Evolutionary conservation across 352 stramenopile genomes (phyloP).

Genomic region (Thalassiosira exigua): DNA sequence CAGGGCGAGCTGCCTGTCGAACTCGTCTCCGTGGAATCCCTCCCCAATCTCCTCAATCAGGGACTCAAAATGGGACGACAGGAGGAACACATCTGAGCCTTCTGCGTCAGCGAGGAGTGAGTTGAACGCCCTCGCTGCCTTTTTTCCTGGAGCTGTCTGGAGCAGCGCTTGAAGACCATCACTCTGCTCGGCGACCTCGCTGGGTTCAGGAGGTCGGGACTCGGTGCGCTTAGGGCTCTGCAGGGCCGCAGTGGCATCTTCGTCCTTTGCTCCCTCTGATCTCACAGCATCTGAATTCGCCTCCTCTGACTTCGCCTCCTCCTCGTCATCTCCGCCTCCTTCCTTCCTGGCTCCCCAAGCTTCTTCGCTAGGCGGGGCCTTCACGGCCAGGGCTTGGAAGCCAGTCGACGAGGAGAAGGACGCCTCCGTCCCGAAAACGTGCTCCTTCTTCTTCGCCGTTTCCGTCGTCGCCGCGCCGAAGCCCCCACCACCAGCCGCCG

Average conservation of each 20-base stretch:
- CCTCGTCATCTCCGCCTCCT: no score
- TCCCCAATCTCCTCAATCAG: conserved; percentile 79
- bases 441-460: not conserved
- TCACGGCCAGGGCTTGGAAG: not conserved
- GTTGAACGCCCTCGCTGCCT: conserved; percentile 83
- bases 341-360: no score
- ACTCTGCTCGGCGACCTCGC: no score
- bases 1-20: conserved; percentile 65
- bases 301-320: not conserved
- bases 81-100: conserved; percentile 43
- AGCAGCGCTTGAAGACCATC: conserved; percentile 16
- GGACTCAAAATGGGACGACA: conserved; percentile 62
- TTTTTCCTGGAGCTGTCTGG: conserved; percentile 32
- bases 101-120: conserved; percentile 56
- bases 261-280: no score
- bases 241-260: no score
- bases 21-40: conserved; percentile 81
- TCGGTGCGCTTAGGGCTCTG: no score
- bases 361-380: conserved; percentile 1
- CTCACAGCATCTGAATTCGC: not conserved
- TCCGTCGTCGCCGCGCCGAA: conserved; percentile 5
- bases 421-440: not conserved
- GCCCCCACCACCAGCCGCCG: conserved; percentile 30
- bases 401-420: not conserved
- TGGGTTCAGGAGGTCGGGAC: no score